Evolutionary conservation across 2,329 filamentous ascomycete species (phyloP), one percentile per base, ranked within the genome.

Genomic region (Epichloe amarillans): DNA sequence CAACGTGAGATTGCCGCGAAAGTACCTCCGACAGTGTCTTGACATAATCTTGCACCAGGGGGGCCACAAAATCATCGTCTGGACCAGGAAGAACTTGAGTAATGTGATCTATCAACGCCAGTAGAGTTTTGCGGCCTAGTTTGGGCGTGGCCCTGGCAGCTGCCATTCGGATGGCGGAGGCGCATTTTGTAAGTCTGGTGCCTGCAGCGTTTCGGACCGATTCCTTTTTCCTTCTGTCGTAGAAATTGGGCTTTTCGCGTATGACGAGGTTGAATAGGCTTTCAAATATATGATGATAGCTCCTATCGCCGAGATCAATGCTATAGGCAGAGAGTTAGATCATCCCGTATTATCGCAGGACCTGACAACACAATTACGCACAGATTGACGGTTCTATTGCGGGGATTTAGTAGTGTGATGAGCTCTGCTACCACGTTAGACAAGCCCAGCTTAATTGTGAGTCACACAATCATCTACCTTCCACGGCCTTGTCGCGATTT

Each of bases 201-300:
- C 70, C 70, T 36, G 77, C 69, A 48, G 69, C 68, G 51, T 70
- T 75, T 54, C 71, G 74, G 26, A 73, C 69, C 1, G 57, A 40
- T 43, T 65, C 62, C 12, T 68, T 73, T 49, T 74, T 75, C 55
- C 72, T 75, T 12, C 73, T 73, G 50, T 76, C 76, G 51, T 78
- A 74, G 56, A 79, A 85, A 17, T 67, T 63, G 10, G 80, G 72
- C 62, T 87, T 88, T 58, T 95, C 89, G 14, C 74, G 66, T 17
- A 83, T 64, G 1, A 77, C 77, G 61, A 76, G 83, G 50, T 77
- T 75, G 61, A 96, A 95, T 3, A 97, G 70, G 1, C 80, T 77
- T 60, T 96, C 88, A 58, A 88, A 87, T 42, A 96, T 81, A 53
- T 79, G 77, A 61, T 93, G 84, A 57, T 86, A 95, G n/a, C 78